Percentiles rank a stretch among this genome's conserved stretches.
phyloP scores from a whole-genome alignment of 2,329 filamentous ascomycete genomes.

The Scytalidium lignicola region DNA sequence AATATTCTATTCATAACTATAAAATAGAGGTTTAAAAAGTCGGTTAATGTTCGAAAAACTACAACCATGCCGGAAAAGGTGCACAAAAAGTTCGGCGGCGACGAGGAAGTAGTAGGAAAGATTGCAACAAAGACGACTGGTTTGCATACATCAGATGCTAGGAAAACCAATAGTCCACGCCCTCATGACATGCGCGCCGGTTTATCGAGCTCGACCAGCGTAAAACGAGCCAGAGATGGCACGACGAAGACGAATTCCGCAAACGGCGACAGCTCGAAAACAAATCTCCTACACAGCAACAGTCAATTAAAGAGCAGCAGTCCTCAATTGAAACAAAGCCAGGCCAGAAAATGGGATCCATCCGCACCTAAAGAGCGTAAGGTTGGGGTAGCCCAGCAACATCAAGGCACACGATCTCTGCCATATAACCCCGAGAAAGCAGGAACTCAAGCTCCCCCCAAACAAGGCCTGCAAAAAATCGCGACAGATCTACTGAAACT shows the following conservation, averaged over 20 bases:
- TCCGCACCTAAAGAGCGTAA: neutral
- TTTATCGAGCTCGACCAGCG: conserved; percentile 1
- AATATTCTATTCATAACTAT: too few relatives aligned
- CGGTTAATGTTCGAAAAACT: neutral
- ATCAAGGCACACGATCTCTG: neutral
- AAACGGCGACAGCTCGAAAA: neutral
- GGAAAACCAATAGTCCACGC: conserved; percentile 3
- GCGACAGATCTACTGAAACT: conserved; percentile 17
- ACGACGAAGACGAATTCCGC: neutral
- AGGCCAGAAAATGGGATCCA: neutral
- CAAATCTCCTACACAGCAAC: neutral
- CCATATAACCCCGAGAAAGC: neutral
- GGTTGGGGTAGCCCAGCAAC: neutral
- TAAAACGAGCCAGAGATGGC: conserved; percentile 17
- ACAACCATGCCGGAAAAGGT: conserved; percentile 37
- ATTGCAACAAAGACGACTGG: neutral
- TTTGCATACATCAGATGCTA: conserved; percentile 3
- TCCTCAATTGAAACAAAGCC: neutral
- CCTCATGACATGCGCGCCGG: neutral
- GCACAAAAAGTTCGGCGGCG: conserved; percentile 32
- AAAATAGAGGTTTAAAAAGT: neutral
- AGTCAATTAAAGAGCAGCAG: neutral
- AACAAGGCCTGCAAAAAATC: conserved; percentile 13
- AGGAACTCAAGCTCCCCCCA: neutral
- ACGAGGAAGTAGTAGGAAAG: conserved; percentile 15